Percentiles rank a stretch among this genome's conserved stretches.
Conservation (phyloP, 306 rosid species). For the Gillenia trifoliata region DNA sequence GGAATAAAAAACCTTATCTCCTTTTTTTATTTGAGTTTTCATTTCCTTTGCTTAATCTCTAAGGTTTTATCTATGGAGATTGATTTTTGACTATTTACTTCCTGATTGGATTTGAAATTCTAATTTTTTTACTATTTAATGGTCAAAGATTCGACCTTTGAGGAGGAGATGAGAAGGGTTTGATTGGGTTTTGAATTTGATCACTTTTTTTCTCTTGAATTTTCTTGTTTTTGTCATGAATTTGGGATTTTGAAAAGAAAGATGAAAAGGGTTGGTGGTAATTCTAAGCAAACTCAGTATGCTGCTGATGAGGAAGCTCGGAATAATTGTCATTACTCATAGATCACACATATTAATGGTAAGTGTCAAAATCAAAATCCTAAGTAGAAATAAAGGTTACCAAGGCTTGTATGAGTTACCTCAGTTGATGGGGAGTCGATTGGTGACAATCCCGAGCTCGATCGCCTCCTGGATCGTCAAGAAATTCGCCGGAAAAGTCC, state of each 20-base stretch:
- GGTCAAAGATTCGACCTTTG: conserved; percentile 4
- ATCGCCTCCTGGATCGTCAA: too few species aligned
- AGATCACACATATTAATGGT: too few species aligned
- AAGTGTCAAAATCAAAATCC: too few species aligned
- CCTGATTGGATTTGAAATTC: conserved; percentile 6
- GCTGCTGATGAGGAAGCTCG: conserved; percentile 9
- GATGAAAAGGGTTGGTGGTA: conserved; percentile 35
- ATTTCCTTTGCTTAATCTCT: not conserved
- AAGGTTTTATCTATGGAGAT: not conserved
- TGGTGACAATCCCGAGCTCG: too few species aligned
- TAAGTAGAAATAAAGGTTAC: too few species aligned
- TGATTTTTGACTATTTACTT: not conserved
- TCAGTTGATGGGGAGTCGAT: too few species aligned
- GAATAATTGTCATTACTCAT: too few species aligned
- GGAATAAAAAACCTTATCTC: not conserved
- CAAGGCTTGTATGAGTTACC: too few species aligned
- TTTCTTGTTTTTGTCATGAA: not conserved
- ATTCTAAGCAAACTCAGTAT: conserved; percentile 20
- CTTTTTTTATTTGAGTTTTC: not conserved
- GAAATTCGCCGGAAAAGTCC: too few species aligned
- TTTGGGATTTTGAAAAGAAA: conserved; percentile 3
- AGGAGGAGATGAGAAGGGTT: conserved; percentile 4
- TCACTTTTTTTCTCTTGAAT: not conserved
- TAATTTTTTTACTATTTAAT: not conserved
- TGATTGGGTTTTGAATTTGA: not conserved